A percentile compares a stretch with the other conserved stretches of the same genome.
phyloP scores from a whole-genome alignment of 495 filamentous ascomycete genomes.

The Sabuloglossum arenarium region DNA sequence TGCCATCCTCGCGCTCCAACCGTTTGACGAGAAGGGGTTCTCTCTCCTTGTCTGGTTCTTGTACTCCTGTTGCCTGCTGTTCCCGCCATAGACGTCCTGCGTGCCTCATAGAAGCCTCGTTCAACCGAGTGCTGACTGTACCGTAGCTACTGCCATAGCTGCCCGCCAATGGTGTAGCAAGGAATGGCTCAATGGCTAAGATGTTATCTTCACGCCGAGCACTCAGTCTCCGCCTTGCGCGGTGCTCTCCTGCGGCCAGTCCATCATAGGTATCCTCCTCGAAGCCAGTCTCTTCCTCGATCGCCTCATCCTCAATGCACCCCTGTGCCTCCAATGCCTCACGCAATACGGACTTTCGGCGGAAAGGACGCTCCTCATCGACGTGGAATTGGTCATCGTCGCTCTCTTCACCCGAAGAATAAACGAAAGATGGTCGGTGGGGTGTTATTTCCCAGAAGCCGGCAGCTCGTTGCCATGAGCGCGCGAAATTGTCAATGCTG shows the following conservation, averaged over 20 bases:
- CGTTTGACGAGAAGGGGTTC: constrained; percentile 70
- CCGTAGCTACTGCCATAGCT: constrained; percentile 64
- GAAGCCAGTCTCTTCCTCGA: constrained; percentile 9
- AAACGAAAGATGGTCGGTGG: constrained; percentile 47
- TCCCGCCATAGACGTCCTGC: constrained; percentile 52
- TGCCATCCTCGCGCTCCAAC: constrained; percentile 70
- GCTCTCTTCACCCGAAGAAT: constrained; percentile 22
- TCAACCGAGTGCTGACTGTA: constrained; percentile 45
- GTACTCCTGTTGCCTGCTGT: constrained; percentile 33
- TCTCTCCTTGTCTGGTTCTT: constrained; percentile 38
- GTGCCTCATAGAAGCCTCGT: constrained; percentile 45
- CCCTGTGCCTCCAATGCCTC: constrained; percentile 20
- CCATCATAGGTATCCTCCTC: constrained; percentile 9
- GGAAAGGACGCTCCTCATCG: constrained; percentile 15
- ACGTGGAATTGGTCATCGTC: constrained; percentile 2
- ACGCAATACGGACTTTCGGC: constrained; percentile 25
- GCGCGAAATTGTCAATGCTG: constrained; percentile 82
- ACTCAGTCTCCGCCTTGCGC: neutral
- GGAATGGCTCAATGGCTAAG: constrained; percentile 38
- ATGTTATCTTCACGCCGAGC: constrained; percentile 21
- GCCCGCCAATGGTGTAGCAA: constrained; percentile 42
- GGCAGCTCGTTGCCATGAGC: constrained; percentile 84
- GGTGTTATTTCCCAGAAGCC: constrained; percentile 72
- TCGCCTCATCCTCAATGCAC: neutral
- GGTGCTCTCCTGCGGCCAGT: neutral